Base-by-base conservation (phyloP, 108 stramenopile species). In the Cyclotella cryptica region DNA sequence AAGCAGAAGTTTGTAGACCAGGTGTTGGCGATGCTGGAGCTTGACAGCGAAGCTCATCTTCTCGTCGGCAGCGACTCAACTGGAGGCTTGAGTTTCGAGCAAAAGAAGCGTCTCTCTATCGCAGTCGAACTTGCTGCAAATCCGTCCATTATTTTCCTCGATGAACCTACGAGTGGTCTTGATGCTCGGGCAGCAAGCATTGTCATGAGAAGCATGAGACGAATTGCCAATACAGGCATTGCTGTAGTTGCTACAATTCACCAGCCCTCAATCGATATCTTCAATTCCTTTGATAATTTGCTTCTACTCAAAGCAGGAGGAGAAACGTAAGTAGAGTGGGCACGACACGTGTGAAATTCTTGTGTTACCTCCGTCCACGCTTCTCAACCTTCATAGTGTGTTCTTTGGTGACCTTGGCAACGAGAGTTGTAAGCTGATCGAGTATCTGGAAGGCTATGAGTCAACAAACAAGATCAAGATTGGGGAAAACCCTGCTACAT, bases 381-480 rank as follows among this genome's bases (percentile, higher is more conserved):
- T n/a, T n/a, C n/a, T n/a, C n/a, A n/a, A n/a, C n/a, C n/a, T n/a
- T n/a, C n/a, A n/a, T n/a, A 58, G 57, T 39, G 90, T 94, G 22
- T 96, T 86, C 63, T 92, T 90, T 69, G 96, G 96, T 15, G 87
- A 89, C 10, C 78, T 95, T 58, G 94, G 94, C n/a, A 77, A 89
- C 9, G 81, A 89, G n/a, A 77, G 76, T 53, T 47, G 19, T 42
- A 79, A 81, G 24, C 73, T 96, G 54, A 86, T 93, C 46, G 27
- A 84, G 12, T 94, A 93, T 60, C 71, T 96, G 24, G 86, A 90
- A 54, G 65, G 79, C 5, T 91, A 79, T 63, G 67, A 71, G 11
- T 62, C 66, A 22, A 88, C 90, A 12, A 42, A 71, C 26, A 22
- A 55, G 19, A 91, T 91, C 60, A 85, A 79, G 67, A 69, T 62